A percentile compares a stretch with the other conserved stretches of the same genome.
Evolutionary conservation across 805 yeast species (phyloP).

Genomic region (Nakazawaea laoshanensis): DNA sequence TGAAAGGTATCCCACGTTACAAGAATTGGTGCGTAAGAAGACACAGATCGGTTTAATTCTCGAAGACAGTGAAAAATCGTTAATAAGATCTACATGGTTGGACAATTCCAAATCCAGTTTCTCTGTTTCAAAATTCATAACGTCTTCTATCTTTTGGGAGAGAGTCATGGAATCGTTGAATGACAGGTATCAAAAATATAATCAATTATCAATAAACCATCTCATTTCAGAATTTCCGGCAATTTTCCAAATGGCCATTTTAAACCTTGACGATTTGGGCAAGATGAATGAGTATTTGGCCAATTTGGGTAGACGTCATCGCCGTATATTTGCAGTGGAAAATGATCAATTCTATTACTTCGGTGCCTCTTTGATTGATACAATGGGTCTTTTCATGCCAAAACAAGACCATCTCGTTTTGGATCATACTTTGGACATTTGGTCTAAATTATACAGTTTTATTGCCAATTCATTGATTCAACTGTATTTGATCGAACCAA

Average conservation of each 20-base stretch:
- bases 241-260: conserved; percentile 58
- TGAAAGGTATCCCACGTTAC: conserved; percentile 3
- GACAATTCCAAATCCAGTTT: not conserved
- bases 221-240: conserved; percentile 79
- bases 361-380: conserved; percentile 64
- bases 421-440: conserved; percentile 9
- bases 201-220: conserved; percentile 44
- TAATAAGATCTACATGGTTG: conserved; percentile 5
- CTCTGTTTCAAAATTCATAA: conserved; percentile 1
- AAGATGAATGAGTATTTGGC: conserved; percentile 50
- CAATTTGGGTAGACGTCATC: conserved; percentile 64
- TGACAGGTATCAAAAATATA: not conserved
- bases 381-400: conserved; percentile 26
- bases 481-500: conserved; percentile 16
- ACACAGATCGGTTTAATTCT: conserved; percentile 1
- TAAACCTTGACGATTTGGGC: conserved; percentile 51
- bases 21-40: conserved; percentile 5
- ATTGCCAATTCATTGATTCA: conserved; percentile 21
- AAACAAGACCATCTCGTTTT: not conserved
- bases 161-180: conserved; percentile 1
- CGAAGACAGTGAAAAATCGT: not conserved
- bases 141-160: conserved; percentile 5
- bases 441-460: conserved; percentile 22
- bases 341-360: conserved; percentile 56
- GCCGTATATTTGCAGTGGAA: conserved; percentile 66